Percentiles rank a stretch among this genome's conserved stretches.
phyloP scores from a whole-genome alignment of 169 alveolate genomes.

The Eimeria tenella region DNA sequence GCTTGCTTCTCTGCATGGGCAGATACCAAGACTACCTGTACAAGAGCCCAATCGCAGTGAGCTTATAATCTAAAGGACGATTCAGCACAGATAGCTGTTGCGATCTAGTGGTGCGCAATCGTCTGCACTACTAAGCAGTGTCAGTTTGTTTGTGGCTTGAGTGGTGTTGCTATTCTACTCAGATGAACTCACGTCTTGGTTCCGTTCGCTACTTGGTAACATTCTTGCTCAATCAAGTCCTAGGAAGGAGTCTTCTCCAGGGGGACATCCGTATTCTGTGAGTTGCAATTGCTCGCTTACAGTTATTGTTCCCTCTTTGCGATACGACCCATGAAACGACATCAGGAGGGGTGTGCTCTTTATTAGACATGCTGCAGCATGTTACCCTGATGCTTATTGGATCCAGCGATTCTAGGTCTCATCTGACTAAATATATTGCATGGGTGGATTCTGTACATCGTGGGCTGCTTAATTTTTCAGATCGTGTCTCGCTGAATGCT shows the following conservation, averaged over 20 bases:
- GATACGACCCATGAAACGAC: neutral
- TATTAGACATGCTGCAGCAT: neutral
- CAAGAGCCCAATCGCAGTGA: constrained; percentile 57
- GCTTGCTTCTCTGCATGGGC: constrained; percentile 67
- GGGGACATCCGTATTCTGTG: constrained; percentile 63
- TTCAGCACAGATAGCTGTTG: neutral
- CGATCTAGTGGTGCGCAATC: neutral
- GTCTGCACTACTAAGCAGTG: neutral
- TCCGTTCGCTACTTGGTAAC: constrained; percentile 74
- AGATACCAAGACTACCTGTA: constrained; percentile 59
- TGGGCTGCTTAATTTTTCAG: neutral
- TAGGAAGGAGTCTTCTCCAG: constrained; percentile 58
- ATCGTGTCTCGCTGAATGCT: constrained; percentile 63
- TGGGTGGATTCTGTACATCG: neutral
- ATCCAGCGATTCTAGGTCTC: too few species aligned
- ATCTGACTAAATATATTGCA: neutral
- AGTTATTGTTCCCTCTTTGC: neutral
- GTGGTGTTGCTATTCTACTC: constrained; percentile 17
- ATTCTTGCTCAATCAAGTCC: constrained; percentile 56
- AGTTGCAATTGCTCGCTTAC: neutral
- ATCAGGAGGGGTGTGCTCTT: neutral
- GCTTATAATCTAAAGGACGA: neutral
- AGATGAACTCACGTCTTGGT: constrained; percentile 66
- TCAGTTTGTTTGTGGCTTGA: neutral
- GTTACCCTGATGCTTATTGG: too few species aligned